Conservation (phyloP, 306 rosid genomes). For the Castanospermum australe region DNA sequence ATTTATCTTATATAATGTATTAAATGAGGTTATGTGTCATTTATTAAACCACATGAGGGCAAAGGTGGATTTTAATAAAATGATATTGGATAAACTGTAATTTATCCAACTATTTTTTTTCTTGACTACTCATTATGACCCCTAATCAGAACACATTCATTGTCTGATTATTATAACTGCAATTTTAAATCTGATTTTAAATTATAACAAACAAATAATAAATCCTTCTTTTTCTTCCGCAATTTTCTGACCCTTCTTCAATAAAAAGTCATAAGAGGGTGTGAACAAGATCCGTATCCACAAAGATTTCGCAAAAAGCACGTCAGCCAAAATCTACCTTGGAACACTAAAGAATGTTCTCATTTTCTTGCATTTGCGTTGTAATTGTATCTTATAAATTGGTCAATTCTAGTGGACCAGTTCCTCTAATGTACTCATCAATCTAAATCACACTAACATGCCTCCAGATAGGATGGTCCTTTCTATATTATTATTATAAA, state of each 20-base stretch:
- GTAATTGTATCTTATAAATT: conserved; percentile 16
- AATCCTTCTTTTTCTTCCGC: background rate
- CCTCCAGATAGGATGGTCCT: conserved; percentile 20
- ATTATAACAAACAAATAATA: background rate
- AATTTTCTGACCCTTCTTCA: background rate
- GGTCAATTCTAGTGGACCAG: background rate
- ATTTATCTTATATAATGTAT: too few relatives aligned
- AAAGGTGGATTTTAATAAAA: too few relatives aligned
- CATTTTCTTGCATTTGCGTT: conserved; percentile 23
- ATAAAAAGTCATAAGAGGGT: background rate
- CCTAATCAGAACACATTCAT: background rate
- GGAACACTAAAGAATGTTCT: conserved; percentile 15
- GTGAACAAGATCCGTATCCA: conserved; percentile 1
- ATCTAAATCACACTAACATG: conserved; percentile 24
- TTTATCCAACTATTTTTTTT: too few relatives aligned
- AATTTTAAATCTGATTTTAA: background rate
- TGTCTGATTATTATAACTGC: background rate
- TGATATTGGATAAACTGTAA: too few relatives aligned
- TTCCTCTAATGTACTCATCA: conserved; percentile 5
- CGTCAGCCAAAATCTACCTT: background rate
- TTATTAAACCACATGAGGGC: too few relatives aligned
- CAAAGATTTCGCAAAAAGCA: conserved; percentile 16
- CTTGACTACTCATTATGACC: too few relatives aligned
- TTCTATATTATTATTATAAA: conserved; percentile 1
- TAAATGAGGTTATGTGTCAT: too few relatives aligned